Evolutionary conservation across 306 rosid genomes (phyloP).

Genomic region (Vigna trinervia): DNA sequence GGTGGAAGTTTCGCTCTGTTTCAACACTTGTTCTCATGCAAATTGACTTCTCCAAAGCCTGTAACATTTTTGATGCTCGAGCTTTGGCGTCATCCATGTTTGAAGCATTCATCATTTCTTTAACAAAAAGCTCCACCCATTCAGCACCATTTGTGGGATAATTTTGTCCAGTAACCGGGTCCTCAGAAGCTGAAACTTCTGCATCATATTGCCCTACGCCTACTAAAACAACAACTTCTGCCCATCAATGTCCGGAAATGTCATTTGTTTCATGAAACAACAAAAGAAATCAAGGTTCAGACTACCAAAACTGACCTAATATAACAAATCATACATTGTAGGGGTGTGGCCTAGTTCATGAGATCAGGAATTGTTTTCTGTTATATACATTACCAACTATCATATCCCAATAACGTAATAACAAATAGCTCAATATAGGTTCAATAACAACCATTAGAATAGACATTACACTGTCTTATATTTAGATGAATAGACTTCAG

Average conservation of each 20-base stretch:
- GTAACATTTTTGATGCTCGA: constrained; percentile 81
- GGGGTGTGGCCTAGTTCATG: too few relatives aligned
- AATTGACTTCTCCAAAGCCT: constrained; percentile 79
- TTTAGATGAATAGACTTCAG: neutral
- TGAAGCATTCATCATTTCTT: constrained; percentile 81
- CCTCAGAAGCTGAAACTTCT: constrained; percentile 52
- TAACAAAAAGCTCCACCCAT: constrained; percentile 86
- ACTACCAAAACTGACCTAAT: too few relatives aligned
- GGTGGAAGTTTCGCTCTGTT: constrained; percentile 61
- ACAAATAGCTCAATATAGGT: too few relatives aligned
- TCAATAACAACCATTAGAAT: too few relatives aligned
- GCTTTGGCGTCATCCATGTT: constrained; percentile 80
- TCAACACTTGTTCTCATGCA: constrained; percentile 62
- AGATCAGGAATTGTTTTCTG: too few relatives aligned
- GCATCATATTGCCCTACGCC: constrained; percentile 51
- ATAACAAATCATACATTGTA: too few relatives aligned
- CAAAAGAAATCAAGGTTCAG: too few relatives aligned
- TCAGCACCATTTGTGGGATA: constrained; percentile 69
- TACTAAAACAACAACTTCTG: constrained; percentile 32
- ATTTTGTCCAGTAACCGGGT: constrained; percentile 40
- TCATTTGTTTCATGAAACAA: neutral
- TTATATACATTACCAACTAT: too few relatives aligned
- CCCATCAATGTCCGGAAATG: neutral
- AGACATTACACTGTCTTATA: too few relatives aligned
- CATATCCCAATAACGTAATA: too few relatives aligned